These are phyloP conservation scores for Ramularia collo-cygni DNA, from an alignment of 2,329 filamentous ascomycete species.

Conservation along the genomic window DNA sequence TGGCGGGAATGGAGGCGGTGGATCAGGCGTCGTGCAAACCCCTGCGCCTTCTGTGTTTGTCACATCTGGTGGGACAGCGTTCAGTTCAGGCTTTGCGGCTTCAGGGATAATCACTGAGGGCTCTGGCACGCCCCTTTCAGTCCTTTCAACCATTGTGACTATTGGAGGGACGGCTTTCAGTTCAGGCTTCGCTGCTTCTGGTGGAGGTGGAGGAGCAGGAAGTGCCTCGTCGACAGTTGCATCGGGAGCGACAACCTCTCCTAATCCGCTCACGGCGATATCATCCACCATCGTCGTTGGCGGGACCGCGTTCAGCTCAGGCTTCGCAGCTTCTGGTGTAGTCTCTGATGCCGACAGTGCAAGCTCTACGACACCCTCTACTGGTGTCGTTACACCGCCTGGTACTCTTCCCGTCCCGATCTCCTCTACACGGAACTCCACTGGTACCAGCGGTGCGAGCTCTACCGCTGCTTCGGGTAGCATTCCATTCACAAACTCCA, in stretches of 20 bases:
- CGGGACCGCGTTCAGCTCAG: conserved; percentile 20
- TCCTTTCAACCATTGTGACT: conserved; percentile 9
- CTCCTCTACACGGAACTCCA: conserved; percentile 6
- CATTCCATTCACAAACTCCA: conserved; percentile 7
- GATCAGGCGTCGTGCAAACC: conserved; percentile 12
- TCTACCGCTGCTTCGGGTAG: conserved; percentile 6
- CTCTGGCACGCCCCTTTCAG: conserved; percentile 3
- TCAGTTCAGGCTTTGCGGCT: conserved; percentile 10
- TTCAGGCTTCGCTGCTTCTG: conserved; percentile 1
- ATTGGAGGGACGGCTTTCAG: not conserved
- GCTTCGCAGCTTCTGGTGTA: conserved; percentile 14
- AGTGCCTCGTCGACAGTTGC: too few species aligned
- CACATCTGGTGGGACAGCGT: conserved; percentile 1
- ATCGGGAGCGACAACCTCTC: too few species aligned
- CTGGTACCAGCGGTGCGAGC: conserved; percentile 1
- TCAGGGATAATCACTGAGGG: conserved; percentile 14
- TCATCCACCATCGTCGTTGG: conserved; percentile 14
- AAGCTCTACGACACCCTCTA: conserved; percentile 3
- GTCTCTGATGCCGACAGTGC: conserved; percentile 13
- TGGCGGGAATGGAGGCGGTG: conserved; percentile 9
- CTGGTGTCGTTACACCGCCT: conserved; percentile 7
- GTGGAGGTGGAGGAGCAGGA: too few species aligned
- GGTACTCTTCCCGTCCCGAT: conserved; percentile 6
- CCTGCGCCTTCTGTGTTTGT: conserved; percentile 12
- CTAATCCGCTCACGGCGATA: too few species aligned